These are phyloP conservation scores for Buddleja alternifolia DNA, from an alignment of 257 asterid genomes.

Conservation along the genomic window DNA sequence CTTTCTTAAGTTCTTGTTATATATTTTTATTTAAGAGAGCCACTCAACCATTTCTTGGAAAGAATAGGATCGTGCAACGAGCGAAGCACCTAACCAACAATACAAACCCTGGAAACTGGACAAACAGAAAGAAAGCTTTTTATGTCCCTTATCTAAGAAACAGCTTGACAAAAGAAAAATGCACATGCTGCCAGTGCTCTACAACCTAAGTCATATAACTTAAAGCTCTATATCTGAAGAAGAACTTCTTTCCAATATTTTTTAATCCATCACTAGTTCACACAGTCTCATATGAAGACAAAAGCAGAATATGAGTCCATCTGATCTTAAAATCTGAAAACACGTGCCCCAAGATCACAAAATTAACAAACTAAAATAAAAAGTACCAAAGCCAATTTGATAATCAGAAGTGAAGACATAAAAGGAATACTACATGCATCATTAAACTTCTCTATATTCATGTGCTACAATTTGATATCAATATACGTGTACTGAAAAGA, in stretches of 20 bases:
- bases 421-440: not conserved
- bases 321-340: too few species aligned
- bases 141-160: not conserved
- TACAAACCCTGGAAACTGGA: too few species aligned
- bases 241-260: too few species aligned
- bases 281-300: too few species aligned
- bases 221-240: too few species aligned
- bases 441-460: not conserved
- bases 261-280: too few species aligned
- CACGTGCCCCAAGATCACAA: too few species aligned
- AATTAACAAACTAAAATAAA: too few species aligned
- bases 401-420: not conserved
- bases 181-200: not conserved
- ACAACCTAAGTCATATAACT: not conserved
- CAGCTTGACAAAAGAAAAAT: not conserved
- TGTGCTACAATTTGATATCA: not conserved
- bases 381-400: too few species aligned
- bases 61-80: not conserved
- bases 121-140: not conserved
- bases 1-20: slow-evolving; percentile 3
- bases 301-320: too few species aligned
- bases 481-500: not conserved
- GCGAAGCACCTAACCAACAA: not conserved
- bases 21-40: not conserved
- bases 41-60: not conserved